phyloP scores from a whole-genome alignment of 2,329 filamentous ascomycete species.

The Fusarium piperis region DNA sequence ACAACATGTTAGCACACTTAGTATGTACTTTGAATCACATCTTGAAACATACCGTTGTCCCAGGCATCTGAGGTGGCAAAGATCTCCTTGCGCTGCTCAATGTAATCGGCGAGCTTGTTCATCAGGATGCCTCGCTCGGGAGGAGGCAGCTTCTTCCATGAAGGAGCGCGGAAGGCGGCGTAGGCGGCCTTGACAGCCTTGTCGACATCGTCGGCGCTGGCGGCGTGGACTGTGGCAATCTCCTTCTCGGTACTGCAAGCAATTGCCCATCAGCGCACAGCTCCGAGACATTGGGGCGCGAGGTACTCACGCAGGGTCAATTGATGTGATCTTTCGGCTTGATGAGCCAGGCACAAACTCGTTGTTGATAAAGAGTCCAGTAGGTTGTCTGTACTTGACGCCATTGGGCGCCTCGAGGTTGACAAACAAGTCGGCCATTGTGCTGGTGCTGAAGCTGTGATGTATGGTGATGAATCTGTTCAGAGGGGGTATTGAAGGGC shows the following conservation, averaged over 20 bases:
- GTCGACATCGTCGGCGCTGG: slow-evolving; percentile 43
- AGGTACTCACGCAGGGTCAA: slow-evolving; percentile 44
- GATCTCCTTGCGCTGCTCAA: slow-evolving; percentile 68
- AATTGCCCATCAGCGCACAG: neutral
- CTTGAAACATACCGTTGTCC: slow-evolving; percentile 57
- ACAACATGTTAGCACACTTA: neutral
- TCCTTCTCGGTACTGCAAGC: slow-evolving; percentile 41
- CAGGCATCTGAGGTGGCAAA: slow-evolving; percentile 71
- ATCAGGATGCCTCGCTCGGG: slow-evolving; percentile 74
- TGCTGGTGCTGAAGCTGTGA: slow-evolving; percentile 33
- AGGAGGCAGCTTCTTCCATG: slow-evolving; percentile 73
- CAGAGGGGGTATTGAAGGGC: slow-evolving; percentile 15
- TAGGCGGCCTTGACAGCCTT: slow-evolving; percentile 59
- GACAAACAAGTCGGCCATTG: slow-evolving; percentile 47
- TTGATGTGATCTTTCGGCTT: slow-evolving; percentile 40
- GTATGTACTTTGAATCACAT: slow-evolving; percentile 49
- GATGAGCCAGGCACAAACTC: slow-evolving; percentile 69
- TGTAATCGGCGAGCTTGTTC: slow-evolving; percentile 68
- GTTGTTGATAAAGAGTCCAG: slow-evolving; percentile 86
- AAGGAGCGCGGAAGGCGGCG: slow-evolving; percentile 71
- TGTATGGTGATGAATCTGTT: slow-evolving; percentile 13
- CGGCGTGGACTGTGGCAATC: slow-evolving; percentile 44
- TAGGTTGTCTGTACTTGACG: slow-evolving; percentile 75
- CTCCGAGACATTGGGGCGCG: too few relatives aligned
- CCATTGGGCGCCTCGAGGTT: slow-evolving; percentile 83